A percentile compares a stretch with the other conserved stretches of the same genome.
phyloP scores from a whole-genome alignment of 148 eudicot genomes.

The Chenopodium suecicum region DNA sequence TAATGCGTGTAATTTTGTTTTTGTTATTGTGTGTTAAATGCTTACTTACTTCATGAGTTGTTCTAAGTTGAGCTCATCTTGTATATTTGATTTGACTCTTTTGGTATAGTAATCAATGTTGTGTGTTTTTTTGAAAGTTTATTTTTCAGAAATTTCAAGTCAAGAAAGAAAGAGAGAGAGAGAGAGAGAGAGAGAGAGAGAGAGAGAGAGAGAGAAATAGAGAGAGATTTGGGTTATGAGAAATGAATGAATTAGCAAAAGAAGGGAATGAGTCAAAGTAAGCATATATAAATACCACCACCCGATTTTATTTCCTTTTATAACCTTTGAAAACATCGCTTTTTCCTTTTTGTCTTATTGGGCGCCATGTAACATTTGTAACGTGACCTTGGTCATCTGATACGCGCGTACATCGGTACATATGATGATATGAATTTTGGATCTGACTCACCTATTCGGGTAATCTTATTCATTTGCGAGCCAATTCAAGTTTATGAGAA shows the following conservation, averaged over 20 bases:
- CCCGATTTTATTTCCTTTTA: too few species aligned
- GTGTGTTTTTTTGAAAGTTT: neutral
- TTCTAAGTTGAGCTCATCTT: neutral
- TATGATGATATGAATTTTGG: too few species aligned
- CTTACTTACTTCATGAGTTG: neutral
- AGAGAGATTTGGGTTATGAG: neutral
- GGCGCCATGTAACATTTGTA: neutral
- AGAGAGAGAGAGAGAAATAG: neutral
- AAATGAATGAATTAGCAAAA: neutral
- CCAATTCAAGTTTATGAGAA: too few species aligned
- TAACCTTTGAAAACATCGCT: neutral
- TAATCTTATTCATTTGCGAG: too few species aligned
- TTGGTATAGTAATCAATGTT: neutral
- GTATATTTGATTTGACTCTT: neutral
- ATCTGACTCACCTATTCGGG: too few species aligned
- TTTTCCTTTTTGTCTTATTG: neutral
- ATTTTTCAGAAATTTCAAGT: neutral
- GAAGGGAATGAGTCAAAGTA: neutral
- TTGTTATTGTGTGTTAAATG: neutral
- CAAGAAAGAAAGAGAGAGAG: neutral
- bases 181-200: neutral
- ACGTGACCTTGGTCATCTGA: neutral
- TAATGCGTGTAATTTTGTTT: neutral
- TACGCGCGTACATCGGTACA: too few species aligned
- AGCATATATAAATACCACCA: too few species aligned